A percentile compares a stretch with the other conserved stretches of the same genome.
phyloP scores from a whole-genome alignment of 768 basidiomycete genomes.

The Boletus barrowsii region DNA sequence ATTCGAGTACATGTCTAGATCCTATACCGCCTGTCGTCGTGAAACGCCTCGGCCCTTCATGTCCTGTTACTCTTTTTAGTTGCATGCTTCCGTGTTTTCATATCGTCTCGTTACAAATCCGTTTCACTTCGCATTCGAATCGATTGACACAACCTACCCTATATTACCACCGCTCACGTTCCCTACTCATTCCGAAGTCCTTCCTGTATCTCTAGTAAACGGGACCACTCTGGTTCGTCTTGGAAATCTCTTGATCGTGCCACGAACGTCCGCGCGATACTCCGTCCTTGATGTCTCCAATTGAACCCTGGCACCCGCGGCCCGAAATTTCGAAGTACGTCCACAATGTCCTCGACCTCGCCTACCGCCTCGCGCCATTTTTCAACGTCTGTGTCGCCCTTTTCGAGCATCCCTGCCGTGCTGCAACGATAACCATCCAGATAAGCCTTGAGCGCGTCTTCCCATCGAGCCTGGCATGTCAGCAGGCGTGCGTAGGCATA shows the following conservation, averaged over 20 bases:
- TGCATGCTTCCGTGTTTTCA: conserved; percentile 15
- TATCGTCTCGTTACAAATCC: neutral
- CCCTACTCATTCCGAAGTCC: conserved; percentile 20
- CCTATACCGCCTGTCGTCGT: conserved; percentile 8
- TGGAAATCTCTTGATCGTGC: conserved; percentile 85
- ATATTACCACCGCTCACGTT: conserved; percentile 17
- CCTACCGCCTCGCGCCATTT: conserved; percentile 73
- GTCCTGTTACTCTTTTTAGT: neutral
- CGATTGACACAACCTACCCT: conserved; percentile 2
- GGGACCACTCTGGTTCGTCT: conserved; percentile 82
- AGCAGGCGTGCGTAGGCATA: conserved; percentile 79
- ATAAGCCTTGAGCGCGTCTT: conserved; percentile 77
- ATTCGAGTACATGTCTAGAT: neutral
- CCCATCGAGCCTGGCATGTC: conserved; percentile 69
- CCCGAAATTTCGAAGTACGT: conserved; percentile 80
- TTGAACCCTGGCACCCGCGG: conserved; percentile 56
- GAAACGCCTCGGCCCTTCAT: conserved; percentile 17
- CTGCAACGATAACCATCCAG: conserved; percentile 82
- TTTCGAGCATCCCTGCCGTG: conserved; percentile 55
- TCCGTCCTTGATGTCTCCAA: conserved; percentile 86
- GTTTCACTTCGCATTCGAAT: neutral
- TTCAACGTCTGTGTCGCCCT: conserved; percentile 62
- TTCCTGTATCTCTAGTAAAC: conserved; percentile 55
- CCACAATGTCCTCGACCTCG: conserved; percentile 84
- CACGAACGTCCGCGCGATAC: conserved; percentile 84